Percentiles rank a stretch among this genome's conserved stretches.
phyloP scores from a whole-genome alignment of 371 early-diverging fungal genomes.

The Mortierella sp. region DNA sequence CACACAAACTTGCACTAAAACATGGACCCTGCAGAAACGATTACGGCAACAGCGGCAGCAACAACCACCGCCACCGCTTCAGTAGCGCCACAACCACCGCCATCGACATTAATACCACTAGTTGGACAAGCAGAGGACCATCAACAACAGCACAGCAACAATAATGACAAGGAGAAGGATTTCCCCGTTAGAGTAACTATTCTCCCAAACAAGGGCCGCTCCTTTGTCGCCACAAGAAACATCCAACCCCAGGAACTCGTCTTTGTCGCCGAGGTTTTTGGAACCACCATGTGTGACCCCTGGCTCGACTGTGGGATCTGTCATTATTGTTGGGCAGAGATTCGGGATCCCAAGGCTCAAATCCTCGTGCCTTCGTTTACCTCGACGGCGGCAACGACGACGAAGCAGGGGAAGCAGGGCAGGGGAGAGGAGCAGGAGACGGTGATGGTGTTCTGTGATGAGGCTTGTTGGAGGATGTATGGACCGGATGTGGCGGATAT shows the following conservation, averaged over 20 bases:
- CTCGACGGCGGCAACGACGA: neutral
- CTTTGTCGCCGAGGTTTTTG: slow-evolving; percentile 45
- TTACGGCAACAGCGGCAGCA: no score
- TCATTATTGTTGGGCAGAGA: slow-evolving; percentile 44
- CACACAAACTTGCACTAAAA: neutral
- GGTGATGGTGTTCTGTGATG: slow-evolving; percentile 50
- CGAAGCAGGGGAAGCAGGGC: neutral
- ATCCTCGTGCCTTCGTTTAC: slow-evolving; percentile 26
- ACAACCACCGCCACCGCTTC: neutral
- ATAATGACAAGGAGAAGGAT: neutral
- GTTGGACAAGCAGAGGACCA: neutral
- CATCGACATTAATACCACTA: neutral
- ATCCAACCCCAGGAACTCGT: slow-evolving; percentile 40
- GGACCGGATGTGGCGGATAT: slow-evolving; percentile 20
- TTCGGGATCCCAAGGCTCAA: slow-evolving; percentile 30
- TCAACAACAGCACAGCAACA: neutral
- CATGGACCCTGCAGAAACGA: slow-evolving; percentile 11
- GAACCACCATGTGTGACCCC: slow-evolving; percentile 50
- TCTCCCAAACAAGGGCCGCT: slow-evolving; percentile 48
- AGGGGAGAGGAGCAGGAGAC: slow-evolving; percentile 13
- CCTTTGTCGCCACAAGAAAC: slow-evolving; percentile 35
- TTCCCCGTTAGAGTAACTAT: slow-evolving; percentile 28
- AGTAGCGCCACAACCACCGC: neutral
- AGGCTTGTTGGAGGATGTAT: slow-evolving; percentile 21
- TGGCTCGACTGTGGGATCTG: slow-evolving; percentile 55